These are phyloP conservation scores for Bretschneidera sinensis DNA, from an alignment of 345 rosid species.

Conservation along the genomic window DNA sequence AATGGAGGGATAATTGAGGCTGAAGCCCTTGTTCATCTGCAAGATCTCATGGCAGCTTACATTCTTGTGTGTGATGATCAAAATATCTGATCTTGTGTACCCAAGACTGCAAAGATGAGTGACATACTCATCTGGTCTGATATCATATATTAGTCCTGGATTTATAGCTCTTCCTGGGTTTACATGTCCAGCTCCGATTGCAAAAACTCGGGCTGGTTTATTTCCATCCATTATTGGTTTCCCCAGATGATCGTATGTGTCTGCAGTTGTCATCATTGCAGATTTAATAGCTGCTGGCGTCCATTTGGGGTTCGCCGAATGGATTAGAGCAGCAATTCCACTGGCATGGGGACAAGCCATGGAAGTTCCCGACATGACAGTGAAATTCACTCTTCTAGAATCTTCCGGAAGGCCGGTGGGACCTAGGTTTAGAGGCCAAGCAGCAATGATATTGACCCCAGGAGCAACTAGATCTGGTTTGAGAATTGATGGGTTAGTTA, in stretches of 20 bases:
- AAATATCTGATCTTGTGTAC: constrained; percentile 55
- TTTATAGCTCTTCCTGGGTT: constrained; percentile 68
- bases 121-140: constrained; percentile 63
- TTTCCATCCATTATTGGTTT: constrained; percentile 68
- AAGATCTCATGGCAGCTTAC: constrained; percentile 45
- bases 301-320: constrained; percentile 68
- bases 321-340: constrained; percentile 73
- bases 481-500: constrained; percentile 60
- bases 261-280: constrained; percentile 90
- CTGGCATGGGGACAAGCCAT: constrained; percentile 97
- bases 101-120: constrained; percentile 75
- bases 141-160: constrained; percentile 82
- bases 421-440: constrained; percentile 95
- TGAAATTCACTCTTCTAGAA: constrained; percentile 79
- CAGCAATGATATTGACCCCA: constrained; percentile 93
- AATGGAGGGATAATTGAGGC: constrained; percentile 85
- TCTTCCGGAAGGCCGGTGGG: constrained; percentile 80
- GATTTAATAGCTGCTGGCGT: constrained; percentile 85
- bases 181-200: constrained; percentile 87
- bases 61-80: constrained; percentile 70
- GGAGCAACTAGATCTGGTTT: constrained; percentile 94
- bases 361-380: constrained; percentile 94
- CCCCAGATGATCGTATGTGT: constrained; percentile 53
- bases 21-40: constrained; percentile 48
- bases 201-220: constrained; percentile 52